Evolutionary conservation across 345 rosid species (phyloP), one percentile per base, ranked within the genome.

Genomic region (Streptanthus diversifolius): DNA sequence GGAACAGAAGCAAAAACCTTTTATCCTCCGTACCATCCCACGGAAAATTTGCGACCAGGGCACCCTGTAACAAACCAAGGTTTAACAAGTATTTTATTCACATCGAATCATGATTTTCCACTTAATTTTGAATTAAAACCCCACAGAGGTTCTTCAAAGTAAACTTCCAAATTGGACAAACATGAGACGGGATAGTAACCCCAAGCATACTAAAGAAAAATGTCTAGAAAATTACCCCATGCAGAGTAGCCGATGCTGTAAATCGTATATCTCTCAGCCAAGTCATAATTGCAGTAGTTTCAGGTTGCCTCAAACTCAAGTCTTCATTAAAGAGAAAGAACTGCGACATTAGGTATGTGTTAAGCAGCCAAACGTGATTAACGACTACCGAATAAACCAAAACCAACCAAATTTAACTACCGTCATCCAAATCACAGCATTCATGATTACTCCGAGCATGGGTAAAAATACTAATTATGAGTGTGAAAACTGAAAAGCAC

Each of bases 41-140:
- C 10, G 99, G 99, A 83, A 91, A 88, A 80, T 95, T 95, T 80
- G 98, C 99, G 47, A 90, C 98, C 43, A 90, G 88, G 18, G 98
- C 96, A 69, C 99, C 99, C 99, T 95, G 87, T 44, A 47, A 80
- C 73, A 18, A 72, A 67, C 57, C 67, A 58, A 1, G 7, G 25
- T 43, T 49, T 25, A 51, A 41, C 45, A 49, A 12, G 27, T 18
- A 58, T n/a, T 25, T 49, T 18, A 21, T 18, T 47, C 11, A 39
- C 29, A 67, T 3, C 13, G 21, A 73, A 32, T 47, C 30, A 57
- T 5, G 66, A 29, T 15, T 51, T 35, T 30, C 32, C 48, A 48
- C 49, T 35, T 24, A 5, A 58, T 6, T 2, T 11, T 25, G 18
- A 27, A 25, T 25, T 7, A 3, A 47, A 8, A 12, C 9, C 35